These are phyloP conservation scores for Diaporthe ilicicola DNA, from an alignment of 2,329 filamentous ascomycete species.

Conservation along the genomic window DNA sequence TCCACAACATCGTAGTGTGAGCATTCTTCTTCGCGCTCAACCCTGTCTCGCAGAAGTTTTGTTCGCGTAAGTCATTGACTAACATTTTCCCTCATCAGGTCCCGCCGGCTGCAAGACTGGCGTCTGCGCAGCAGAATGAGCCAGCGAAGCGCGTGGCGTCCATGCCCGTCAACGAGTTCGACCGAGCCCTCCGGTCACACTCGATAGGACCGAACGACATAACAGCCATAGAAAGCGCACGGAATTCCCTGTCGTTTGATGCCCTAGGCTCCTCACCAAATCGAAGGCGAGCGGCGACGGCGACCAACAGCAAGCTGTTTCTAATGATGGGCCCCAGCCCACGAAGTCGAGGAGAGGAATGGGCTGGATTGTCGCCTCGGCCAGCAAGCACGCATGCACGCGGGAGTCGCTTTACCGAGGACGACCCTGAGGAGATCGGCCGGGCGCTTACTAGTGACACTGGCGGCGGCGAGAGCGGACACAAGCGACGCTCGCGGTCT, in stretches of 20 bases:
- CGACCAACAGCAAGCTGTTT: conserved; percentile 49
- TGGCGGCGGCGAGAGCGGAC: conserved; percentile 42
- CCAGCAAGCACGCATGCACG: conserved; percentile 68
- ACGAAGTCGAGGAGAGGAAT: conserved; percentile 52
- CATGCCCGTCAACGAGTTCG: conserved; percentile 67
- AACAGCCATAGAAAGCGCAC: conserved; percentile 60
- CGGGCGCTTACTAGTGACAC: conserved; percentile 66
- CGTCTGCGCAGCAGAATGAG: conserved; percentile 42
- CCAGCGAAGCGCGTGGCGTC: conserved; percentile 63
- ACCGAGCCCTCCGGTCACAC: conserved; percentile 68
- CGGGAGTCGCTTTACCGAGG: conserved; percentile 50
- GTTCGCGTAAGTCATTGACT: background rate
- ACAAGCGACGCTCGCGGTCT: conserved; percentile 66
- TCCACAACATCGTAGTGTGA: conserved; percentile 59
- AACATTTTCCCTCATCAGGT: conserved; percentile 10
- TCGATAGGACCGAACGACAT: conserved; percentile 66
- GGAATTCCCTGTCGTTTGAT: conserved; percentile 62
- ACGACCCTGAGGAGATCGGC: conserved; percentile 65
- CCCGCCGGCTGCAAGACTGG: conserved; percentile 24
- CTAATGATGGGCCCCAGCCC: conserved; percentile 38
- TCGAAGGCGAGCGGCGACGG: conserved; percentile 52
- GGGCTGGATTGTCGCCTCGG: conserved; percentile 66
- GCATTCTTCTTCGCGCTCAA: conserved; percentile 33
- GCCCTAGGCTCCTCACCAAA: conserved; percentile 40
- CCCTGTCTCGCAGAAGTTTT: background rate